Conservation (phyloP, 768 basidiomycete species). For the Plicaturopsis crispa region DNA sequence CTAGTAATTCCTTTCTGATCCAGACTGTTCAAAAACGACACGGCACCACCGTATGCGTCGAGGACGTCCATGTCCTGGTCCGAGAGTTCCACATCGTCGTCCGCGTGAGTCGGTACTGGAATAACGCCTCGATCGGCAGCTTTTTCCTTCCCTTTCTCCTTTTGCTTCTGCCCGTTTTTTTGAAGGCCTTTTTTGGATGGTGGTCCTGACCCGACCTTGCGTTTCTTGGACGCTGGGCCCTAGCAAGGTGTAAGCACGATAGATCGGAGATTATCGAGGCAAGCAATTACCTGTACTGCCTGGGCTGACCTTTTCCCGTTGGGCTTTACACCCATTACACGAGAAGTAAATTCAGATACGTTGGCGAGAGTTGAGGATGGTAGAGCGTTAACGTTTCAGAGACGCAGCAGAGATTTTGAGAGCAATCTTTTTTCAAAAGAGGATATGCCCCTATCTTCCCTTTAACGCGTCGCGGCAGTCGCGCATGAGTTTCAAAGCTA, state of each 20-base stretch:
- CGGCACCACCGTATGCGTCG: constrained; percentile 53
- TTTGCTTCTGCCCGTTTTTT: constrained; percentile 19
- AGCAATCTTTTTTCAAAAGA: no score
- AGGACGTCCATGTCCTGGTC: constrained; percentile 66
- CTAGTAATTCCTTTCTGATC: constrained; percentile 78
- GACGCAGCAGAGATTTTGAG: no score
- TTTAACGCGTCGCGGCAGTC: no score
- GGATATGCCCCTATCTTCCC: no score
- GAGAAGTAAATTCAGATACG: no score
- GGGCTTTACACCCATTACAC: constrained; percentile 19
- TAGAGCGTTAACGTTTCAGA: no score
- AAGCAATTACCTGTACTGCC: constrained; percentile 17
- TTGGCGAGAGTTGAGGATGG: no score
- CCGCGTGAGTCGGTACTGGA: constrained; percentile 42
- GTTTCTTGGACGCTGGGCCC: constrained; percentile 53
- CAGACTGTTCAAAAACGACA: constrained; percentile 60
- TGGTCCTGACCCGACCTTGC: constrained; percentile 44
- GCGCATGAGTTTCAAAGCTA: no score
- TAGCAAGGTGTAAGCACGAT: constrained; percentile 10
- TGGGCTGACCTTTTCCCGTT: constrained; percentile 26
- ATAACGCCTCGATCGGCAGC: constrained; percentile 53
- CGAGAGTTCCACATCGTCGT: constrained; percentile 46
- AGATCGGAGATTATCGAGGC: not conserved
- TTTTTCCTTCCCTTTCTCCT: constrained; percentile 47
- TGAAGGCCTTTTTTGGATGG: constrained; percentile 10